Evolutionary conservation across 2,329 filamentous ascomycete genomes (phyloP).

Genomic region (Paecilomyces sp.): DNA sequence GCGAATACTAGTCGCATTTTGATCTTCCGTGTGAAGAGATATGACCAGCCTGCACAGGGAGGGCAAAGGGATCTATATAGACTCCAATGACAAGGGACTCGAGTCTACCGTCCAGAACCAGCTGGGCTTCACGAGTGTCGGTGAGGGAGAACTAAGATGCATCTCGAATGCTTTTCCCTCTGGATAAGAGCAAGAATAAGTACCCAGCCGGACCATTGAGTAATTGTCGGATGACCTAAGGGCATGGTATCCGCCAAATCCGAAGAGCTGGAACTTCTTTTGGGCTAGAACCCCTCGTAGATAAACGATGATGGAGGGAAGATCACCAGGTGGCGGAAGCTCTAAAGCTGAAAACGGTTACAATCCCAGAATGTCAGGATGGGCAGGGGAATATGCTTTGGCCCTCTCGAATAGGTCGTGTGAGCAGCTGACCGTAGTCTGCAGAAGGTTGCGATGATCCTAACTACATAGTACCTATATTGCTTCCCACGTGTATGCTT

Average conservation of each 20-base stretch:
- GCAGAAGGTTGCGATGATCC: not conserved
- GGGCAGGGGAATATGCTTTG: not conserved
- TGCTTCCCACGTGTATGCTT: not conserved
- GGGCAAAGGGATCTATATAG: not conserved
- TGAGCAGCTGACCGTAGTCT: not conserved
- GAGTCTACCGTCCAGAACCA: not conserved
- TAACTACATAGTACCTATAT: not conserved
- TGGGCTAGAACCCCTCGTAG: not conserved
- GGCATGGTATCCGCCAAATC: not conserved
- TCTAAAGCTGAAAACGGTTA: not conserved
- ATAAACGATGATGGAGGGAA: not conserved
- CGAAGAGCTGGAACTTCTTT: not conserved
- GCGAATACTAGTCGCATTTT: not conserved
- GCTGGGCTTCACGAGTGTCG: conserved; percentile 1
- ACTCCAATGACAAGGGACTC: not conserved
- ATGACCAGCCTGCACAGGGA: not conserved
- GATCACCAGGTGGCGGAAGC: not conserved
- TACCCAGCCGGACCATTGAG: not conserved
- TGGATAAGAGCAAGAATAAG: not conserved
- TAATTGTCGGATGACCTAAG: not conserved
- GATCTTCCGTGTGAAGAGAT: not conserved
- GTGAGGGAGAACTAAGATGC: conserved; percentile 3
- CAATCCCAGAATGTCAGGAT: not conserved
- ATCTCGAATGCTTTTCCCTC: not conserved
- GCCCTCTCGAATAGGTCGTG: not conserved